A percentile compares a stretch with the other conserved stretches of the same genome.
phyloP scores from a whole-genome alignment of 2,329 filamentous ascomycete genomes.

The Trichoderma koningiopsis region DNA sequence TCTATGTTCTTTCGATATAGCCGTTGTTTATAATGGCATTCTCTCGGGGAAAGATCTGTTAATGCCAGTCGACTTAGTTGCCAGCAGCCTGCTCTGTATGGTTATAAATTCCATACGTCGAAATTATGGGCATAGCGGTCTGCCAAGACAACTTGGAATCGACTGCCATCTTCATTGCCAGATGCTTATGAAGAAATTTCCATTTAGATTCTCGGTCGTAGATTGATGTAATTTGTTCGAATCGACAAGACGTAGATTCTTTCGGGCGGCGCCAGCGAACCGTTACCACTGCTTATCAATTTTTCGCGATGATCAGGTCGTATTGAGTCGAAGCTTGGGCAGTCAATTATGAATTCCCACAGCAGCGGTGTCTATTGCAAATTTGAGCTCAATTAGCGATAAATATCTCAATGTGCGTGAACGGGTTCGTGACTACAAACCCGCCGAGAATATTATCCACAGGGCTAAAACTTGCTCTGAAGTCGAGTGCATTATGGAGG shows the following conservation, averaged over 20 bases:
- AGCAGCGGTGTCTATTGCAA: background rate
- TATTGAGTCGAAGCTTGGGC: background rate
- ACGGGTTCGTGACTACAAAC: background rate
- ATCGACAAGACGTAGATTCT: background rate
- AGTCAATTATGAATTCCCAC: background rate
- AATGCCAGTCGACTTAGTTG: background rate
- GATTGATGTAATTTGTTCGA: background rate
- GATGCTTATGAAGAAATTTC: background rate
- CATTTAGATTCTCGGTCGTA: background rate
- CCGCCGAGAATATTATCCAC: background rate
- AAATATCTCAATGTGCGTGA: background rate
- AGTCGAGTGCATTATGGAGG: background rate
- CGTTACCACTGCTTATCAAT: background rate
- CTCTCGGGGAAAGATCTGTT: background rate
- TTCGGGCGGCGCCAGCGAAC: background rate
- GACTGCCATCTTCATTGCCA: background rate
- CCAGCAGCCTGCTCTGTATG: background rate
- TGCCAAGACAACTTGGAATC: background rate
- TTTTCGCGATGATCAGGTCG: background rate
- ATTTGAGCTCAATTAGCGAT: background rate
- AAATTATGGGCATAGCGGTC: background rate
- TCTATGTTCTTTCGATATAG: background rate
- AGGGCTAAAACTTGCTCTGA: fast-evolving
- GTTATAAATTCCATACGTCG: background rate
- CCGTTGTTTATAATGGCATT: background rate